Base-by-base conservation (phyloP, 768 basidiomycete genomes). In the Phlebiopsis gigantea region DNA sequence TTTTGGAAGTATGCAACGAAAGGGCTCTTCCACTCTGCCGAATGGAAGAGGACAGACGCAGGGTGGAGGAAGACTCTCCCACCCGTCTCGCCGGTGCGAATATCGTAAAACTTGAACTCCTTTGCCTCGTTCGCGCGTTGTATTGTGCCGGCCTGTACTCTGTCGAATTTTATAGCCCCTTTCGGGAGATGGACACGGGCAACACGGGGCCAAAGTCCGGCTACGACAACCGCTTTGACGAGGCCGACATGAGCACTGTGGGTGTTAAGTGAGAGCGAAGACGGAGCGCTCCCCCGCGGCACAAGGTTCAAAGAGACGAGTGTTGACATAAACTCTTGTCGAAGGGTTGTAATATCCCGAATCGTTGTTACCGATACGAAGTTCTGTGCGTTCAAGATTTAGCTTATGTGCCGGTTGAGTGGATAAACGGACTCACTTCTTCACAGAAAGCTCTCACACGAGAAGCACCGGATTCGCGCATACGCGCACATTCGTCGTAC, bases 1-100 rank as follows among this genome's bases (percentile, higher is more conserved):
- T 92, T 90, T 62, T 84, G 79, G 71, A 94, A 96, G 69, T 90
- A 97, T 8, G 85, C 81, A 46, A 95, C 65, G 71, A 93, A 93
- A 2, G 87, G 87, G 15, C 84, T 79, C 55, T 82, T 87, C 84
- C 93, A 93, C 34, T 76, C 76, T 22, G 82, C 76, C 53, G 81
- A 81, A 26, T 77, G 75, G 65, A 98, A 98, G 19, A 94, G 72
- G 4, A 90, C 78, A 44, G 91, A 94, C 9, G 77, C 79, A 0
- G 94, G 93, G 67, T 96, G 94, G 22, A 92, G 67, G 72, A 93
- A 93, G 6, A 91, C 87, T 8, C 90, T 75, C 10, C 74, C 77
- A 10, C 68, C 66, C 47, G 75, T 73, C 15, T 22, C 34, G n/a
- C 53, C 47, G 24, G n/a, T 41, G 25, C 39, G 39, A 50, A 87